Conservation (phyloP, 495 filamentous ascomycete species). For the Jackrogersella multiformis region DNA sequence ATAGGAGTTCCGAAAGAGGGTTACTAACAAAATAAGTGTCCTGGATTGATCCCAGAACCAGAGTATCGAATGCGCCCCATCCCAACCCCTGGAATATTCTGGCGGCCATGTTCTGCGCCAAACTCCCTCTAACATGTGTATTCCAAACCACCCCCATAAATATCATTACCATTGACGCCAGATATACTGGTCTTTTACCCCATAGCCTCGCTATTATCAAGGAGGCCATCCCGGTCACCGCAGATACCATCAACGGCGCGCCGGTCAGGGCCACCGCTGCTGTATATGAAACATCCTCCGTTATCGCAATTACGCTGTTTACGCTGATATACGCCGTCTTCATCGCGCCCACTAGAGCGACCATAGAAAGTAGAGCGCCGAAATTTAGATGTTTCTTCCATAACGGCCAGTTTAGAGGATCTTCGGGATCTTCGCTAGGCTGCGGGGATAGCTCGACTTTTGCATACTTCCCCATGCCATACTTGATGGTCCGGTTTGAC, state of each 20-base stretch:
- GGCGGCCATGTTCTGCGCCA: conserved; percentile 58
- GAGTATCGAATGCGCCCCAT: conserved; percentile 63
- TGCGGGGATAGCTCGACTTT: conserved; percentile 59
- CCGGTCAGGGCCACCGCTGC: conserved; percentile 57
- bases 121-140: conserved; percentile 52
- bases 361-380: conserved; percentile 52
- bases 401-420: conserved; percentile 62
- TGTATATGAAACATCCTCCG: conserved; percentile 55
- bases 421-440: conserved; percentile 58
- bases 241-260: conserved; percentile 58
- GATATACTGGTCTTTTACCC: conserved; percentile 60
- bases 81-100: conserved; percentile 60
- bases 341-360: conserved; percentile 54
- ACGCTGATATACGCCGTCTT: conserved; percentile 62
- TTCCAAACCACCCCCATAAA: conserved; percentile 60
- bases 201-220: conserved; percentile 52
- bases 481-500: conserved; percentile 56
- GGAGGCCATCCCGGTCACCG: conserved; percentile 53
- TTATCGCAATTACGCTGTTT: conserved; percentile 52
- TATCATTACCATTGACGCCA: conserved; percentile 52
- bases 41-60: conserved; percentile 57
- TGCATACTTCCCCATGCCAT: conserved; percentile 54
- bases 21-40: conserved; percentile 62
- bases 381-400: conserved; percentile 61
- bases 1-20: background rate